phyloP scores from a whole-genome alignment of 768 basidiomycete species.

The Auriscalpium orientale region DNA sequence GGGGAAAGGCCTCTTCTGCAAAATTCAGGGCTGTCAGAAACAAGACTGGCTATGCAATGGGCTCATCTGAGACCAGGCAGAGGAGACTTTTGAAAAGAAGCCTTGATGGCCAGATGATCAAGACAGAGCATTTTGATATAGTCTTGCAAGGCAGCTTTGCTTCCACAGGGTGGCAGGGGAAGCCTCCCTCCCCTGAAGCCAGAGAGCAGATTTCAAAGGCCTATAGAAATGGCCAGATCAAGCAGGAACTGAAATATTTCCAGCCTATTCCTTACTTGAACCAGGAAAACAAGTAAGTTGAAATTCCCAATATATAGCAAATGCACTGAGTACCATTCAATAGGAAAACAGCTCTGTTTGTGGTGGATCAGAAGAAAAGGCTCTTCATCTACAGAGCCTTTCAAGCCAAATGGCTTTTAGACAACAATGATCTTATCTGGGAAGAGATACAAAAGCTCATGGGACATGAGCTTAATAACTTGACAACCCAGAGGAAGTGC shows the following conservation, averaged over 20 bases:
- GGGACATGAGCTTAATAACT: not conserved
- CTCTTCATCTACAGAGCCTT: not conserved
- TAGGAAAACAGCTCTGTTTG: not conserved
- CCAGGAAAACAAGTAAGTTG: not conserved
- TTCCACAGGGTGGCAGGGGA: not conserved
- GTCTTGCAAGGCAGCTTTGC: not conserved
- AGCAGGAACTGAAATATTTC: not conserved
- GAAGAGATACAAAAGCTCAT: not conserved
- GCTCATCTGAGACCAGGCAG: not conserved
- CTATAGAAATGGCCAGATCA: not conserved
- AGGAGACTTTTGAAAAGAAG: not conserved
- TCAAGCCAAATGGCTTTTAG: not conserved
- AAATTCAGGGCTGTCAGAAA: not conserved
- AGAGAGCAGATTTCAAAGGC: not conserved
- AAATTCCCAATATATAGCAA: not conserved
- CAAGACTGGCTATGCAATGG: not conserved
- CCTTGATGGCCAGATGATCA: not conserved
- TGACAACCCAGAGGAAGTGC: not conserved
- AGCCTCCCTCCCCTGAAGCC: not conserved
- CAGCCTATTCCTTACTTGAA: not conserved
- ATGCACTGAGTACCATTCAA: not conserved
- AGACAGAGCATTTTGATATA: not conserved
- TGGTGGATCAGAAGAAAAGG: not conserved
- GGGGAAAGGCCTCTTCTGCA: not conserved
- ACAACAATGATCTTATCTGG: not conserved